Base-by-base conservation (phyloP, 1,139 yeast genomes). In the Suhomyces maxii region DNA sequence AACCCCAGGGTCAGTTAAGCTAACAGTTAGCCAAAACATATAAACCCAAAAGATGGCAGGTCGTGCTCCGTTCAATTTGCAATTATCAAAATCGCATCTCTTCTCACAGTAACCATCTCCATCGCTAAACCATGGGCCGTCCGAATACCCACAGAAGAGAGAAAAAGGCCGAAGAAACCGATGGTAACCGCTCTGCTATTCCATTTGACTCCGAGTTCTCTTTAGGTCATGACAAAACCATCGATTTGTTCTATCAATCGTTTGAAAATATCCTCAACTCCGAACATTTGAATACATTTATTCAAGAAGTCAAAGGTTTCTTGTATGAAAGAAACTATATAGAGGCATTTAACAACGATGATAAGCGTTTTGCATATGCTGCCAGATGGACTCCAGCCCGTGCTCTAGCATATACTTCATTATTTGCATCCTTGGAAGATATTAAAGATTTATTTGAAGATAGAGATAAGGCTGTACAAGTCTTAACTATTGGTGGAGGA, bases 371-470 rank as follows among this genome's bases (percentile, higher is more conserved):
- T 55, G 96, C 95, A 0, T 89, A 89, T 58, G 88, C 85, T 12
- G 80, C 84, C 18, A 70, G 97, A 55, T 89, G 97, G 97, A 79
- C 95, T 0, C 93, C 96, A 0, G 82, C 95, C 0, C 70, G 96
- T 46, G 83, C 96, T 0, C 70, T 88, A 45, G 83, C 89, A 1
- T 89, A 89, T 60, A 65, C 86, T 3, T 80, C 90, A 1, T 69
- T 89, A 30, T 83, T 88, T 58, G 71, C 81, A 3, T 68, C 77
- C 13, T 66, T 84, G 34, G 63, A 60, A 7, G 76, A 77, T 1
- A 63, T 84, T 5, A 64, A 64, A 26, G 64, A 68, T 3, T 48
- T 76, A 8, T 58, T 82, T 13, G 55, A 57, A 32, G 68, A 69
- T 36, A 65, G 68, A 6, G 64, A 64, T 2, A 44, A 49, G 7